Evolutionary conservation across 805 yeast species (phyloP), one percentile per base, ranked within the genome.

Genomic region (Candida arabinofermentans): DNA sequence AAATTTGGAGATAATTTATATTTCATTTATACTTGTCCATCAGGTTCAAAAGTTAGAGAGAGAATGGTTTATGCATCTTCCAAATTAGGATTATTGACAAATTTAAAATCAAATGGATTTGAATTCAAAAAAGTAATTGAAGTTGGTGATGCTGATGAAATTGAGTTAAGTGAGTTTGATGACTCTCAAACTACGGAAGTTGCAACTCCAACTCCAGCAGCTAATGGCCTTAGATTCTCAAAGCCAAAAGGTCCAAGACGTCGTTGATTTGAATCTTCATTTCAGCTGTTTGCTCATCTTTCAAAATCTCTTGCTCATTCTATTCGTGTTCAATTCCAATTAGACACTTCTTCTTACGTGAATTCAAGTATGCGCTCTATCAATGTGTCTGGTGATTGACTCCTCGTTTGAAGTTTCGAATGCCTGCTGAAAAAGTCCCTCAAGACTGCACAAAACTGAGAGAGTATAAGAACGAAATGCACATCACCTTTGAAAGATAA

Each of bases 41-140:
- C 95, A 0, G 89, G 90, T 1, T 83, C 96, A 33, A 82, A 81
- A 63, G 93, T 93, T 31, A 85, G 83, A 61, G 93, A 89, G 39
- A 75, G 98, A 54, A 91, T 91, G 97, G 61, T 89, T 38, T 88
- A 89, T 57, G 98, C 99, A 1, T 77, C 96, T 3, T 83, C 83
- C 47, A 83, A 81, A 57, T 72, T 70, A 39, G 84, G 83, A 7
- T 71, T 84, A 41, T 62, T 80, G 26, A 70, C 68, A 35, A 70
- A 74, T 43, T 65, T 85, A 56, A 69, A 72, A 45, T 43, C 56
- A 7, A 64, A 64, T 34, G 58, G 57, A 1, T 51, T 71, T 27
- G 56, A 59, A 8, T 59, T 81, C 19, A 69, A 69, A 27, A 75
- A 75, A 38, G 59, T 70, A 10, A 57, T 84, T 18, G 93, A 85